These are phyloP conservation scores for Colletotrichum higginsianum DNA, from an alignment of 2,329 filamentous ascomycete species.

Conservation along the genomic window DNA sequence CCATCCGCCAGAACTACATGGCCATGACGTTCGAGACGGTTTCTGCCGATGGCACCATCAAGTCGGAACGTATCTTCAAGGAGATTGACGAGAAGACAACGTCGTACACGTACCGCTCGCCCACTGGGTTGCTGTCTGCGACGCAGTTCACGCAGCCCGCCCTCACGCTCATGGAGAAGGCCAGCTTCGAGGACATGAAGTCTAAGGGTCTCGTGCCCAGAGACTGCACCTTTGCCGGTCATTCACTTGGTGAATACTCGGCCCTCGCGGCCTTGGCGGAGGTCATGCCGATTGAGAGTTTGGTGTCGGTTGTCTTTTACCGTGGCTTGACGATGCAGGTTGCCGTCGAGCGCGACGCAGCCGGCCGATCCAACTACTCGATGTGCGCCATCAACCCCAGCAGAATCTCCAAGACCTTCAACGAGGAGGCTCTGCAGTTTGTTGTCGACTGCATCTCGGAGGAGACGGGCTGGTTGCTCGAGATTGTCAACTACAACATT, in stretches of 20 bases:
- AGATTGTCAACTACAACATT: slow-evolving; percentile 98
- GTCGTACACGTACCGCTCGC: slow-evolving; percentile 97
- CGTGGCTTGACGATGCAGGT: slow-evolving; percentile 99
- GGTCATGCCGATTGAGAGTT: slow-evolving; percentile 99
- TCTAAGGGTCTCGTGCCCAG: slow-evolving; percentile 95
- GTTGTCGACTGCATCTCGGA: slow-evolving; percentile 96
- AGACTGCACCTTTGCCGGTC: slow-evolving; percentile 97
- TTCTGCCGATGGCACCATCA: slow-evolving; percentile 89
- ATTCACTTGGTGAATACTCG: slow-evolving; percentile 98
- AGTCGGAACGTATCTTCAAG: slow-evolving; percentile 99
- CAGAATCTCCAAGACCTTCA: slow-evolving; percentile 98
- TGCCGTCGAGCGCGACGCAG: slow-evolving; percentile 94
- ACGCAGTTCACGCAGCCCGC: slow-evolving; percentile 99
- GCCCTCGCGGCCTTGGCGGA: slow-evolving; percentile 95
- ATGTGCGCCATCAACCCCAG: slow-evolving; percentile 99
- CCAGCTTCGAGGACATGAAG: slow-evolving; percentile 99
- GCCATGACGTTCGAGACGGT: slow-evolving; percentile 99
- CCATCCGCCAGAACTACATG: slow-evolving; percentile 99
- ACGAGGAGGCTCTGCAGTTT: slow-evolving; percentile 96
- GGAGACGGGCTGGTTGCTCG: slow-evolving; percentile 93
- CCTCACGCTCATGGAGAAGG: slow-evolving; percentile 99
- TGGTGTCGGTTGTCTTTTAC: slow-evolving; percentile 99
- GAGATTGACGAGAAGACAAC: slow-evolving; percentile 93
- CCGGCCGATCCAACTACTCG: slow-evolving; percentile 96
- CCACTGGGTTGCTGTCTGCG: slow-evolving; percentile 92